phyloP scores from a whole-genome alignment of 2,329 filamentous ascomycete genomes.

The Colletotrichum coccodes region DNA sequence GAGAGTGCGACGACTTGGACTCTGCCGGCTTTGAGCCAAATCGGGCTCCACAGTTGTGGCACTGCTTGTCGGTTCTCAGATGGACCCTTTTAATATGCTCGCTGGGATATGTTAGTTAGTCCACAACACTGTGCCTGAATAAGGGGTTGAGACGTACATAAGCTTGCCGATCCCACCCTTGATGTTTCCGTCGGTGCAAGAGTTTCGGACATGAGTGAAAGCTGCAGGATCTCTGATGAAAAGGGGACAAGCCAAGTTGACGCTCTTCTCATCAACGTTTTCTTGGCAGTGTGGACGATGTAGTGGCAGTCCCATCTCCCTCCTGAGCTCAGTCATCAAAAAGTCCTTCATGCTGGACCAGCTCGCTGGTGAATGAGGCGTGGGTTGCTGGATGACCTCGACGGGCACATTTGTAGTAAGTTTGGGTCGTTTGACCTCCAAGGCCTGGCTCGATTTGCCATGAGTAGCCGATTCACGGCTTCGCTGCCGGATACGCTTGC shows the following conservation, averaged over 20 bases:
- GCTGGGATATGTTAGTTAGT: slow-evolving; percentile 9
- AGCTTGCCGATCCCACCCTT: slow-evolving; percentile 31
- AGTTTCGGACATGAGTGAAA: slow-evolving; percentile 28
- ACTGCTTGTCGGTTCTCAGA: slow-evolving; percentile 31
- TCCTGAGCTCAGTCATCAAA: slow-evolving; percentile 26
- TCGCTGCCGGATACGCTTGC: slow-evolving; percentile 29
- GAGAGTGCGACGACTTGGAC: slow-evolving; percentile 28
- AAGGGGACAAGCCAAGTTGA: slow-evolving; percentile 29
- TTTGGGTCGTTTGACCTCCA: slow-evolving; percentile 26
- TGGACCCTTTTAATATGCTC: slow-evolving; percentile 31
- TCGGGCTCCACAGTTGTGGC: slow-evolving; percentile 28
- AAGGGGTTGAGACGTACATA: slow-evolving; percentile 9
- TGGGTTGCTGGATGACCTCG: slow-evolving; percentile 21
- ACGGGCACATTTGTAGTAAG: slow-evolving; percentile 23
- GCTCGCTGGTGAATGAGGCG: slow-evolving; percentile 7
- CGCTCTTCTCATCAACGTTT: slow-evolving; percentile 29
- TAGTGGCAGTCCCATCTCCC: slow-evolving; percentile 26
- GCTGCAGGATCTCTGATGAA: slow-evolving; percentile 28
- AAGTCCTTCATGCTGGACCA: slow-evolving; percentile 31
- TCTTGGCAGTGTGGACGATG: slow-evolving; percentile 10
- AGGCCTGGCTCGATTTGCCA: slow-evolving; percentile 1
- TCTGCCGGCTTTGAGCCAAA: slow-evolving; percentile 27
- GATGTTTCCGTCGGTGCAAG: slow-evolving; percentile 30
- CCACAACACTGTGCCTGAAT: background rate
- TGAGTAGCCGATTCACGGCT: slow-evolving; percentile 24